Conservation (phyloP, 169 alveolate species). For the Eimeria maxima region DNA sequence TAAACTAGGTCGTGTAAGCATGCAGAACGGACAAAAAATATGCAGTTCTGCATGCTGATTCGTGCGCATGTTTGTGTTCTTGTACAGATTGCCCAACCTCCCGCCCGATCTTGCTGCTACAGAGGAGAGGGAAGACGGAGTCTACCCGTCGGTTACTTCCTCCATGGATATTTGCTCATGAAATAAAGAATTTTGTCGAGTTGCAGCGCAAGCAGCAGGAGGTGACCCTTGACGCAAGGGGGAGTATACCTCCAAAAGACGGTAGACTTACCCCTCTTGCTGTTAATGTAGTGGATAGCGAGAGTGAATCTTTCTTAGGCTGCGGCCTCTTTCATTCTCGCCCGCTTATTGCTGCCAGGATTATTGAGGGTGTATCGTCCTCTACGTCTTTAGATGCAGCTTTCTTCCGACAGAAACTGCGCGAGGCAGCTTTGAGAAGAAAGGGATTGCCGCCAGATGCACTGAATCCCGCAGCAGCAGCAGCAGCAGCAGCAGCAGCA, state of each 20-base stretch:
- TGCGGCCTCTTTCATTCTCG: slow-evolving; percentile 43
- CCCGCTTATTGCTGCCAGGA: slow-evolving; percentile 54
- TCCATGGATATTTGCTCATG: slow-evolving; percentile 50
- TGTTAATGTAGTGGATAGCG: slow-evolving; percentile 47
- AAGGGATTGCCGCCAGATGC: slow-evolving; percentile 55
- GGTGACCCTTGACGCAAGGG: neutral
- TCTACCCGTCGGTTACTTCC: neutral
- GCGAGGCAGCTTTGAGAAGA: slow-evolving; percentile 27
- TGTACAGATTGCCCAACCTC: slow-evolving; percentile 31
- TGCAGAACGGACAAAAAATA: neutral
- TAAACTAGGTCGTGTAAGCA: neutral
- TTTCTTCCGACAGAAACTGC: neutral
- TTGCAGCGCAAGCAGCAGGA: slow-evolving; percentile 41
- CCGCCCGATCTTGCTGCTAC: slow-evolving; percentile 41
- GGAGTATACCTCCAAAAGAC: neutral
- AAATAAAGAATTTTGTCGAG: slow-evolving; percentile 33
- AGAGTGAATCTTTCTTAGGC: neutral
- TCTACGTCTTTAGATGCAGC: neutral
- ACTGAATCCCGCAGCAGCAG: neutral
- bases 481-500: neutral
- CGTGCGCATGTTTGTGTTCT: neutral
- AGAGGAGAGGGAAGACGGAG: neutral
- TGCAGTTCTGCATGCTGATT: neutral
- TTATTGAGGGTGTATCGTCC: slow-evolving; percentile 11
- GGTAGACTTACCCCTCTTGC: slow-evolving; percentile 34